Evolutionary conservation across 2,329 filamentous ascomycete species (phyloP), one percentile per base, ranked within the genome.

Genomic region (Elsinoe arachidis): DNA sequence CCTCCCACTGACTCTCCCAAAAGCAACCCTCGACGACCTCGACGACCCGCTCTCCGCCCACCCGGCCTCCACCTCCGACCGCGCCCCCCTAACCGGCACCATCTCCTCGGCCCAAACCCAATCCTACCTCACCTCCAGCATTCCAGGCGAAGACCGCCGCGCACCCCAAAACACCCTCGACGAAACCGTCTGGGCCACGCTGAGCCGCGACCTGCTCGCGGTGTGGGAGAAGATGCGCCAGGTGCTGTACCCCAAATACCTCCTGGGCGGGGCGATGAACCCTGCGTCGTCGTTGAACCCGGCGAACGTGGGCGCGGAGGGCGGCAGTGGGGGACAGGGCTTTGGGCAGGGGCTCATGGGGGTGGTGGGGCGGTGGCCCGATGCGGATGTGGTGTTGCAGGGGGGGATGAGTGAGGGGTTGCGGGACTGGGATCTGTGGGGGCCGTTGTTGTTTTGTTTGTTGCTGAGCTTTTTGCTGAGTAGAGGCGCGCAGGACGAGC

Each of bases 151-250:
- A 73, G 93, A 99, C 76, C 87, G 93, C 56, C 82, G 87, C 62
- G 91, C 93, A 14, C 83, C 90, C 6, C 84, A 86, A 63, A 95
- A 95, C 74, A 99, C 93, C 46, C 95, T 99, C 71, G 93, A 99
- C 72, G 93, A 99, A 75, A 86, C 85, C 1, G 93, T 99, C 39
- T 99, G 93, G 93, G 89, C 92, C 43, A 99, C 93, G n/a, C 78
- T 99, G 60, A 89, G 88, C 55, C 86, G 93, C 64, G 93, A 99
- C 72, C 76, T 99, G 63, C 74, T 92, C 6, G 93, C 90, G 23
- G 90, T 97, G 35, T 97, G 93, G 92, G 88, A 89, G 74, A 99
- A 99, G 80, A 90, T 99, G 85, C 86, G 88, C 72, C 92, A 96
- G 77, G 93, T 99, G 38, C 82, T 99, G 60, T 99, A 90, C 74